Conservation (phyloP, 78 protist genomes). For the Creolimax fragrantissima region DNA sequence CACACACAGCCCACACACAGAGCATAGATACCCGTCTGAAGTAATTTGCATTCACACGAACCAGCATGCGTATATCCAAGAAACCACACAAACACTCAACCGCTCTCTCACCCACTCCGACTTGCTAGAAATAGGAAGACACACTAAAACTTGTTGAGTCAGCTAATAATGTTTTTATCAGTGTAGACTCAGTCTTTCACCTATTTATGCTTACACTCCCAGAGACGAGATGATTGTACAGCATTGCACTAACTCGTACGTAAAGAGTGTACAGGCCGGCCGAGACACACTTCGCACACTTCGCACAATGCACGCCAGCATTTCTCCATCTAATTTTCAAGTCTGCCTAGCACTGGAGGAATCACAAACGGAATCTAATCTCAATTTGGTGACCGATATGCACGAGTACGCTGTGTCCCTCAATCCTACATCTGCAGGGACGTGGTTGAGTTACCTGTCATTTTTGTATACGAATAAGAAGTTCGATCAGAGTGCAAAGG, state of each 20-base stretch:
- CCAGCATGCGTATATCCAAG: no score
- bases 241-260: neutral
- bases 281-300: neutral
- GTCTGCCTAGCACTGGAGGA: neutral
- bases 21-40: no score
- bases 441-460: neutral
- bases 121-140: no score
- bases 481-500: neutral
- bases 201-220: no score
- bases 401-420: neutral
- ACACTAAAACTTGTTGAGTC: no score
- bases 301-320: neutral
- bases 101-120: no score
- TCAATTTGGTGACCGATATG: neutral
- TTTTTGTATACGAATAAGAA: neutral
- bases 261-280: neutral
- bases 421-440: neutral
- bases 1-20: no score
- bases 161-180: no score
- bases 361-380: neutral
- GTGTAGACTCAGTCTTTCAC: no score
- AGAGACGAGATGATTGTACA: neutral
- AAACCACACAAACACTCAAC: no score
- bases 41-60: no score
- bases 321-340: neutral